Conservation (phyloP, 2,329 filamentous ascomycete species). For the Xylariaceae sp. region DNA sequence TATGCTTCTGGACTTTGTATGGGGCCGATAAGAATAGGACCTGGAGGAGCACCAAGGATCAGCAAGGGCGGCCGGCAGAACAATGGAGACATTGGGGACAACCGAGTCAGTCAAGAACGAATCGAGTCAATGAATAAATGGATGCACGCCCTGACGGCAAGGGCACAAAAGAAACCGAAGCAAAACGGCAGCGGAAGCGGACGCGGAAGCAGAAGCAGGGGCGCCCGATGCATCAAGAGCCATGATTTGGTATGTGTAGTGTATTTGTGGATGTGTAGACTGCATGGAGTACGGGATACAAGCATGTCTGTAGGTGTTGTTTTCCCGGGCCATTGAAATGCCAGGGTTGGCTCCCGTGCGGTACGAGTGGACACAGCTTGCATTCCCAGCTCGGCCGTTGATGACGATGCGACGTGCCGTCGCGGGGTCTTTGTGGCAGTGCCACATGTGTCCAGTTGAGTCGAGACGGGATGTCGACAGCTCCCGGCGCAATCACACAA, state of each 20-base stretch:
- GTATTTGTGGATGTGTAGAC: neutral
- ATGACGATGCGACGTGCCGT: no score
- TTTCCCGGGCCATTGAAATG: neutral
- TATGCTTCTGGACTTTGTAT: constrained; percentile 18
- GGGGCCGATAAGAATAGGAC: constrained; percentile 16
- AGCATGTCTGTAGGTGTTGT: no score
- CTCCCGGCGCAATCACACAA: neutral
- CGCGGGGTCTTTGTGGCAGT: no score
- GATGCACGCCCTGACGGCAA: constrained; percentile 4
- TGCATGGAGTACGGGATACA: no score
- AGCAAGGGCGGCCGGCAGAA: constrained; percentile 1
- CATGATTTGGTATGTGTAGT: neutral
- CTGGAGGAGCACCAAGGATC: constrained; percentile 12
- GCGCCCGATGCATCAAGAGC: neutral
- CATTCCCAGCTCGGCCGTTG: no score
- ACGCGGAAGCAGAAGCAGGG: no score
- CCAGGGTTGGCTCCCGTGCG: neutral
- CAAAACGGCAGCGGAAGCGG: neutral
- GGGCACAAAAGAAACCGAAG: constrained; percentile 4
- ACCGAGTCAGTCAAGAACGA: neutral
- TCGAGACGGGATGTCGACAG: neutral
- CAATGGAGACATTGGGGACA: no score
- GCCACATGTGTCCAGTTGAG: no score
- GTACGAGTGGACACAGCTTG: neutral
- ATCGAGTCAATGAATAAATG: constrained; percentile 2